Percentiles rank a stretch among this genome's conserved stretches.
phyloP scores from a whole-genome alignment of 495 filamentous ascomycete genomes.

The Penicillium daleae region DNA sequence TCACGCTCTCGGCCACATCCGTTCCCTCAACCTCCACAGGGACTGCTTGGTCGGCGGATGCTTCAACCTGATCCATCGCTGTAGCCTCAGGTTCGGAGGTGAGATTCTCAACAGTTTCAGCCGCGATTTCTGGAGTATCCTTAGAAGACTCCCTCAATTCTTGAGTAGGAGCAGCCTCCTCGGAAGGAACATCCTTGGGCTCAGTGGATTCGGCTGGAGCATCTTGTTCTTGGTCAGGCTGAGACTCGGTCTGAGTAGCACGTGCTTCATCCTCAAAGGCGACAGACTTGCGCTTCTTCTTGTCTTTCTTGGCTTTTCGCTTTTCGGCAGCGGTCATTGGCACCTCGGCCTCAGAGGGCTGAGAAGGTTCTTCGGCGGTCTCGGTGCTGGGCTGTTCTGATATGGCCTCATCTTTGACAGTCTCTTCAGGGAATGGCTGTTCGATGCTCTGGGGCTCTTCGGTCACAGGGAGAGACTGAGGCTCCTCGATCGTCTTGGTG shows the following conservation, averaged over 20 bases:
- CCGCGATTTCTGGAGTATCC: neutral
- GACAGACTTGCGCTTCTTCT: constrained; percentile 34
- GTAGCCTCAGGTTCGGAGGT: neutral
- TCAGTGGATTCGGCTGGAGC: neutral
- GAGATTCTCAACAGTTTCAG: constrained; percentile 7
- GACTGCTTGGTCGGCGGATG: neutral
- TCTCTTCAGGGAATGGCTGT: constrained; percentile 9
- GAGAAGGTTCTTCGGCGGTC: constrained; percentile 6
- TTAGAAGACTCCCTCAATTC: constrained; percentile 2
- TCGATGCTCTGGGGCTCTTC: constrained; percentile 8
- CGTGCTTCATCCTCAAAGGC: constrained; percentile 12
- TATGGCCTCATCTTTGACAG: neutral
- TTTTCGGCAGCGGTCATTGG: constrained; percentile 23
- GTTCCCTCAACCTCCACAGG: neutral
- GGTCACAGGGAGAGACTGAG: neutral
- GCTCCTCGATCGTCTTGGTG: neutral
- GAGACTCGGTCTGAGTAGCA: neutral
- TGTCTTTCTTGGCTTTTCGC: constrained; percentile 43
- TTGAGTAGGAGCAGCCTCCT: constrained; percentile 6
- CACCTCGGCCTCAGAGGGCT: constrained; percentile 19
- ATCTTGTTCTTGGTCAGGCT: constrained; percentile 5
- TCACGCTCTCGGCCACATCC: neutral
- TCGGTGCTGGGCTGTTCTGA: neutral
- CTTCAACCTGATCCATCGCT: constrained; percentile 11
- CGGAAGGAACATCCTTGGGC: neutral